Base-by-base conservation (phyloP, 2,329 filamentous ascomycete genomes). In the Alternaria arborescens region DNA sequence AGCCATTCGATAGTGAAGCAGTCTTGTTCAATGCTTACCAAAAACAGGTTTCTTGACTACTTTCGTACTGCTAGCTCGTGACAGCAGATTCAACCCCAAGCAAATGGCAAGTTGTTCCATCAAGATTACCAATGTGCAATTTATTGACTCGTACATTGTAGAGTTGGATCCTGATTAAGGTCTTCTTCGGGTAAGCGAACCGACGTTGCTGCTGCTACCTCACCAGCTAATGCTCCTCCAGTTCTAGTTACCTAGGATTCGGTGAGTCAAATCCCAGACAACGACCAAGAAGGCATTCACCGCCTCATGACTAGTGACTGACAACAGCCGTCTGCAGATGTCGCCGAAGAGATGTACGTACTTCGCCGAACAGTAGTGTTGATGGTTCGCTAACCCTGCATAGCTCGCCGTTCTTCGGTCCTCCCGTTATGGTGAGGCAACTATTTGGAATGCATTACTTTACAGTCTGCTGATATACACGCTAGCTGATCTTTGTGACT, bases 41-140 rank as follows among this genome's bases (percentile, higher is more conserved):
- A 4, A 4, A 14, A 16, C 64, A 86, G 88, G 93, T 47, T 97
- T 97, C 78, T 81, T 97, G 34, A 97, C 94, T 0, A 97, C 93
- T 0, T 94, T 94, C 70, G 89, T 89, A 0, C 84, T 94, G 26
- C 83, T 95, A 44, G 91, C 90, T n/a, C 86, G 91, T 55, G 89
- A 61, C 28, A 61, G 91, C 52, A 79, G 81, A 2, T 93, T 90
- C 72, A 85, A 83, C 5, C 84, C 90, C 24, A 78, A 81, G 10
- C 81, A 88, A 57, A 94, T 94, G 90, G 74, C 75, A 54, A 41
- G 66, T 62, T 12, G 14, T 41, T 8, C n/a, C 10, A 26, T 14
- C 26, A 32, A 24, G 8, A 32, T 20, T 12, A 12, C 18, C 14
- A 16, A n/a, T 22, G 24, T 20, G 12, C 16, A 32, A 30, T 26